Conservation (phyloP, 1,139 yeast species). For the Yamadazyma pseudoaaseri region DNA sequence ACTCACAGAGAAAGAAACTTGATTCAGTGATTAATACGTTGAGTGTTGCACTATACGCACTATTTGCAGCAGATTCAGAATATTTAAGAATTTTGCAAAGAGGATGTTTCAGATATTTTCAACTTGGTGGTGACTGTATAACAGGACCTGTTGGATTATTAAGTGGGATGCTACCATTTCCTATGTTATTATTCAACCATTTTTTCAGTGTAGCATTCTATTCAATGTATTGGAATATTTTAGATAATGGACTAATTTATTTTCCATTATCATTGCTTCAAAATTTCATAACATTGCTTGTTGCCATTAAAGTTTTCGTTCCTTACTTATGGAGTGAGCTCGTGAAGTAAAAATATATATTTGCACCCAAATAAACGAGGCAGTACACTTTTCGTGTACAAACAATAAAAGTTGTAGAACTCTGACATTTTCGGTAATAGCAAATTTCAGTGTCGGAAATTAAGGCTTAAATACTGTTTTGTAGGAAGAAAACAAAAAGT, state of each 20-base stretch:
- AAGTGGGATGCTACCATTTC: conserved; percentile 78
- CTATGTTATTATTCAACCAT: conserved; percentile 73
- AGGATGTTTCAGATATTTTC: conserved; percentile 88
- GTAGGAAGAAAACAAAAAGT: no score
- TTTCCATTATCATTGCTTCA: conserved; percentile 74
- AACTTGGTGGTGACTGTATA: conserved; percentile 79
- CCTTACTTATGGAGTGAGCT: conserved; percentile 66
- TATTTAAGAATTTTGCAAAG: conserved; percentile 69
- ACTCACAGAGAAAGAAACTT: conserved; percentile 70
- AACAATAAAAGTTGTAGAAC: no score
- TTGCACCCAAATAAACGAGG: background rate
- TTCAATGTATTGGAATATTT: conserved; percentile 69
- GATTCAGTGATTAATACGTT: conserved; percentile 87
- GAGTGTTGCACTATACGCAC: conserved; percentile 83
- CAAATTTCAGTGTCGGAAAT: no score
- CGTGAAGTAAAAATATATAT: conserved; percentile 15
- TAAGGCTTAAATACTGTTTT: no score
- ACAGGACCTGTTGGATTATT: conserved; percentile 79
- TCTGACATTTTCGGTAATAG: no score
- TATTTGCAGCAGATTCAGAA: conserved; percentile 82
- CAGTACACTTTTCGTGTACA: no score
- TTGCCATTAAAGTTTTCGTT: conserved; percentile 77
- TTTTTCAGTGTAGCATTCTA: conserved; percentile 90
- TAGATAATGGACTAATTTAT: conserved; percentile 61
- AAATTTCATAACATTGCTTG: conserved; percentile 63